Evolutionary conservation across 2,329 filamentous ascomycete genomes (phyloP).

Genomic region (Xylariales sp.): DNA sequence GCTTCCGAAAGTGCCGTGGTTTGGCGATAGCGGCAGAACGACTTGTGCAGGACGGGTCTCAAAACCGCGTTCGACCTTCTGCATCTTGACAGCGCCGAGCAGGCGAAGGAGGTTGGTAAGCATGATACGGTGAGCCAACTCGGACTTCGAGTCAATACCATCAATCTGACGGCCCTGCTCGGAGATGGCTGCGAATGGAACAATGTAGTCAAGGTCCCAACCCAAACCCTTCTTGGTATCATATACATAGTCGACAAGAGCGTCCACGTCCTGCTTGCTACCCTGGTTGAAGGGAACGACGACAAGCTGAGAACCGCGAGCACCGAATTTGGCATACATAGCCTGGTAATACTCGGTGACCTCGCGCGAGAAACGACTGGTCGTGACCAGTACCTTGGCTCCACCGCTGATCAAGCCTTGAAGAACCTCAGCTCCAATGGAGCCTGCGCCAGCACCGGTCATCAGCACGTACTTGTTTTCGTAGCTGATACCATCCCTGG

Average conservation of each 20-base stretch:
- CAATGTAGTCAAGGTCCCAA: constrained; percentile 95
- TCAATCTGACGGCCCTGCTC: constrained; percentile 98
- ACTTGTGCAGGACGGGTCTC: constrained; percentile 96
- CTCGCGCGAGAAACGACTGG: constrained; percentile 91
- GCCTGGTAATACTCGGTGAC: constrained; percentile 99
- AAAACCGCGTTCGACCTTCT: constrained; percentile 83
- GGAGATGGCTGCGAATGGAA: constrained; percentile 95
- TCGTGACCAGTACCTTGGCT: constrained; percentile 94
- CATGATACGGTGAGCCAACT: constrained; percentile 98
- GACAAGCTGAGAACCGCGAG: constrained; percentile 90
- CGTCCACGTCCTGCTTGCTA: constrained; percentile 96
- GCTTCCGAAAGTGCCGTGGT: constrained; percentile 97
- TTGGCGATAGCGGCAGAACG: constrained; percentile 90
- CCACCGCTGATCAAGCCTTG: constrained; percentile 95
- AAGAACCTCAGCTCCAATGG: constrained; percentile 94
- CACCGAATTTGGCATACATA: constrained; percentile 94
- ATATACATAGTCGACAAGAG: constrained; percentile 92
- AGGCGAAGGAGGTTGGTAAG: constrained; percentile 93
- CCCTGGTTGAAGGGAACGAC: constrained; percentile 99
- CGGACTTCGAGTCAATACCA: constrained; percentile 92
- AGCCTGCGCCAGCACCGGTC: constrained; percentile 96
- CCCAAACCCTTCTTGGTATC: constrained; percentile 93
- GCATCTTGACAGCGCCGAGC: constrained; percentile 81
- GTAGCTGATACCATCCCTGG: constrained; percentile 83
- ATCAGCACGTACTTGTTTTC: constrained; percentile 94